These are phyloP conservation scores for Gaultheria prostrata DNA, from an alignment of 148 eudicot genomes.

Conservation along the genomic window DNA sequence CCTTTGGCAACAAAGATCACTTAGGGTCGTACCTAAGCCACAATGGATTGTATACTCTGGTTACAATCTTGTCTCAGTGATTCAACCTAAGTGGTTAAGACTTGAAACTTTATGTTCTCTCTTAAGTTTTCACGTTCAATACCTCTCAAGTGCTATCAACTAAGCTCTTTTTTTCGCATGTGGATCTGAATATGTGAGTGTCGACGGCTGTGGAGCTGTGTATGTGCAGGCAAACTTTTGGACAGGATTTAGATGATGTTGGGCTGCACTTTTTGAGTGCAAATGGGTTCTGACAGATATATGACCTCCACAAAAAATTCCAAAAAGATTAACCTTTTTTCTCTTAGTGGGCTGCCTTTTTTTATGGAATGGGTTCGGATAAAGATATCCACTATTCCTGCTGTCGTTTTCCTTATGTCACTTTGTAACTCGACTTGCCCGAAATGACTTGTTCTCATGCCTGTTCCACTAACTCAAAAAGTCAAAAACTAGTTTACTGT, in stretches of 20 bases:
- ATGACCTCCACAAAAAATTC: neutral
- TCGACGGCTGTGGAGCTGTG: too few species aligned
- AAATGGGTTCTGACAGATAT: neutral
- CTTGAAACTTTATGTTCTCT: too few species aligned
- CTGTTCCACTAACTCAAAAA: too few species aligned
- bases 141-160: too few species aligned
- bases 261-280: neutral
- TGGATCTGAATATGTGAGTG: too few species aligned
- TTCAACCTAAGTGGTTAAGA: neutral
- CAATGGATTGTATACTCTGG: neutral
- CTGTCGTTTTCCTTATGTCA: neutral
- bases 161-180: too few species aligned
- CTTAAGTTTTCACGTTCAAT: too few species aligned
- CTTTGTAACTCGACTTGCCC: neutral
- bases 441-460: too few species aligned
- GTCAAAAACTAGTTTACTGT: too few species aligned
- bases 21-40: neutral
- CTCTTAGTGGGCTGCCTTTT: slow-evolving; percentile 9
- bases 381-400: neutral
- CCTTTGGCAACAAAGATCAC: neutral
- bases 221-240: neutral
- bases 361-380: neutral
- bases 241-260: neutral
- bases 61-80: neutral
- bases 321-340: neutral